These are phyloP conservation scores for Oryza longistaminata DNA, from an alignment of 176 grass and related monocot genomes.

Conservation along the genomic window DNA sequence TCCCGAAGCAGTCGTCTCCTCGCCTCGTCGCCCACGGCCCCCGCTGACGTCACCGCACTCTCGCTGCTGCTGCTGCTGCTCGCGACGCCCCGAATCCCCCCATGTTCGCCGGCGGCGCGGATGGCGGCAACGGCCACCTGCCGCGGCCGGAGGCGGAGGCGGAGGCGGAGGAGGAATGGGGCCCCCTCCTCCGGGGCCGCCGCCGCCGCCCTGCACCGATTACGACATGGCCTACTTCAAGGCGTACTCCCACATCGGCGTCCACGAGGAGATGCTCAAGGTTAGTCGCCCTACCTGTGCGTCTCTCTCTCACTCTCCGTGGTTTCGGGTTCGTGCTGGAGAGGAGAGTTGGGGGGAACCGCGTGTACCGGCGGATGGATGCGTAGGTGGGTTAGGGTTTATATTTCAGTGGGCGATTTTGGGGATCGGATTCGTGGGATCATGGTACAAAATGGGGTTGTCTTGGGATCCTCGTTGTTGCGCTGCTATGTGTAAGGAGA, in stretches of 20 bases:
- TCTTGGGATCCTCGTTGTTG: neutral
- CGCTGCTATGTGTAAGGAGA: neutral
- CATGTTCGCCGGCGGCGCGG: constrained; percentile 49
- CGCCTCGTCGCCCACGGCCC: neutral
- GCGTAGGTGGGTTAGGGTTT: constrained; percentile 38
- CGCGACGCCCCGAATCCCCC: constrained; percentile 37
- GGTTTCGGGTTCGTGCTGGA: neutral
- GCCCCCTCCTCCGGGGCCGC: neutral
- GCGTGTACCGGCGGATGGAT: neutral
- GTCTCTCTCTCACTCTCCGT: neutral
- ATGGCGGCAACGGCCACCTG: constrained; percentile 55
- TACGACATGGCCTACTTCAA: constrained; percentile 93
- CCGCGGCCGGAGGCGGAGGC: constrained; percentile 53
- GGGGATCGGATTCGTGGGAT: constrained; percentile 27
- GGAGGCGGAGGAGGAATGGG: constrained; percentile 3
- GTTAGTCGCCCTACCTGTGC: constrained; percentile 22
- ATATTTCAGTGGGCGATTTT: constrained; percentile 1
- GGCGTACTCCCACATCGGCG: constrained; percentile 78
- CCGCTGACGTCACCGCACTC: neutral
- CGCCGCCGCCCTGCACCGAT: constrained; percentile 73
- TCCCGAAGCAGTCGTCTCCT: neutral
- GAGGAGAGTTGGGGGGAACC: neutral
- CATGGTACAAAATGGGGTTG: neutral
- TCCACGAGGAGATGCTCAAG: constrained; percentile 99
- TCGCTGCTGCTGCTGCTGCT: neutral